A percentile compares a stretch with the other conserved stretches of the same genome.
These are phyloP conservation scores for Claviceps monticola DNA, from an alignment of 2,329 filamentous ascomycete genomes.

Conservation along the genomic window DNA sequence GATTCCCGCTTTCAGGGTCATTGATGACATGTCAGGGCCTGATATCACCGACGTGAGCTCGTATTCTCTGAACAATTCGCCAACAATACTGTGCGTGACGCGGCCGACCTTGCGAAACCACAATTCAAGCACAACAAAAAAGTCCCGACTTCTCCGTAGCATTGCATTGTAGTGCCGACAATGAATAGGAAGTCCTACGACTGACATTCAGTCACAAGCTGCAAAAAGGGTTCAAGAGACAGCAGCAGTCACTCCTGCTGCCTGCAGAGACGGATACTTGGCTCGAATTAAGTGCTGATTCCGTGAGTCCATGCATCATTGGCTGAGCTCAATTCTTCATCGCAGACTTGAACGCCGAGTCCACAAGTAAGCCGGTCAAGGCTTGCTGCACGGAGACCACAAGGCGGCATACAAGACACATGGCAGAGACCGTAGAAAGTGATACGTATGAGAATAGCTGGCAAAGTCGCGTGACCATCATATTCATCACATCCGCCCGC, in stretches of 20 bases:
- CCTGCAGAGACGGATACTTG: conserved; percentile 15
- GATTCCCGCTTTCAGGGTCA: conserved; percentile 34
- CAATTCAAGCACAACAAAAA: neutral
- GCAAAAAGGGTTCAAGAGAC: no score
- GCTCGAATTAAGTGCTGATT: conserved; percentile 14
- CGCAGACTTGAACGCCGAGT: conserved; percentile 39
- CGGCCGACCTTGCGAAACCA: neutral
- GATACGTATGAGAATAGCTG: no score
- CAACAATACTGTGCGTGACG: neutral
- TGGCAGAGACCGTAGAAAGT: no score
- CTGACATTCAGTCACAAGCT: no score
- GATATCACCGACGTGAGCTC: conserved; percentile 47
- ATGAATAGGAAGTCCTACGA: no score
- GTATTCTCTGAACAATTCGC: conserved; percentile 10
- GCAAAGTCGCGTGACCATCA: no score
- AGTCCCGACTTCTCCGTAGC: no score
- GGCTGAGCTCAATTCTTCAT: conserved; percentile 45
- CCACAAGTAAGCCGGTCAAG: conserved; percentile 22
- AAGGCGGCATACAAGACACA: no score
- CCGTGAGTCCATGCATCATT: conserved; percentile 28
- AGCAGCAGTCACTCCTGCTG: conserved; percentile 5
- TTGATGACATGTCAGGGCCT: conserved; percentile 38
- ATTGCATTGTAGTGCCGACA: no score
- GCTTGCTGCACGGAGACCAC: no score
- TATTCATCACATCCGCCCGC: no score